phyloP scores from a whole-genome alignment of 371 early-diverging fungal species.

The Batkoa obscura region DNA sequence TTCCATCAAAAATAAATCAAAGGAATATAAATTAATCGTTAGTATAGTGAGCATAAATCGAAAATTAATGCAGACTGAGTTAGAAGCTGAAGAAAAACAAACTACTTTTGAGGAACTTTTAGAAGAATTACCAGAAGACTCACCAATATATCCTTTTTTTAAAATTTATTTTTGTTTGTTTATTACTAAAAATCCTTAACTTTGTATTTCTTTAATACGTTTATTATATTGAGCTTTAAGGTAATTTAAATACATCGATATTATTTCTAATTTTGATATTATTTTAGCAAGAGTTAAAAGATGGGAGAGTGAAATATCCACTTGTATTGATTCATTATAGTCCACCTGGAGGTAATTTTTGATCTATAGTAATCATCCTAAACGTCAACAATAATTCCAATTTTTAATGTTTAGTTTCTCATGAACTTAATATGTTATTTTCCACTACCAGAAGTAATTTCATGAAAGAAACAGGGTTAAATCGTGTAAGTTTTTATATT shows the following conservation, averaged over 20 bases:
- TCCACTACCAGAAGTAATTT: background rate
- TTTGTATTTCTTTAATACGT: background rate
- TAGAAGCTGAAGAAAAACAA: background rate
- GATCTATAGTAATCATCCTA: no score
- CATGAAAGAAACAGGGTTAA: background rate
- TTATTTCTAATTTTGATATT: background rate
- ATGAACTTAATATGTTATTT: constrained; percentile 3
- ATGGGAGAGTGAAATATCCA: constrained; percentile 5
- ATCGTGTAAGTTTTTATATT: background rate
- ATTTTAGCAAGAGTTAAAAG: background rate
- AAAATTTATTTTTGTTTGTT: background rate
- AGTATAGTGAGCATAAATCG: background rate
- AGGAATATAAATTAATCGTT: background rate
- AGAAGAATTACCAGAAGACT: constrained; percentile 5
- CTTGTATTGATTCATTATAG: constrained; percentile 5
- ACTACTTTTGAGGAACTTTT: background rate
- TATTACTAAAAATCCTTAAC: background rate
- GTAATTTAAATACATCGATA: background rate
- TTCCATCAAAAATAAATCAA: no score
- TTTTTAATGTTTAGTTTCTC: no score
- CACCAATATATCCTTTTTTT: constrained; percentile 1
- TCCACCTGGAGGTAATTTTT: constrained; percentile 2
- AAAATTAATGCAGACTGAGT: background rate
- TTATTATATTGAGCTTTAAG: background rate
- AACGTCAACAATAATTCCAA: background rate